These are phyloP conservation scores for Hypericum androsaemum DNA, from an alignment of 345 rosid species.

Conservation along the genomic window DNA sequence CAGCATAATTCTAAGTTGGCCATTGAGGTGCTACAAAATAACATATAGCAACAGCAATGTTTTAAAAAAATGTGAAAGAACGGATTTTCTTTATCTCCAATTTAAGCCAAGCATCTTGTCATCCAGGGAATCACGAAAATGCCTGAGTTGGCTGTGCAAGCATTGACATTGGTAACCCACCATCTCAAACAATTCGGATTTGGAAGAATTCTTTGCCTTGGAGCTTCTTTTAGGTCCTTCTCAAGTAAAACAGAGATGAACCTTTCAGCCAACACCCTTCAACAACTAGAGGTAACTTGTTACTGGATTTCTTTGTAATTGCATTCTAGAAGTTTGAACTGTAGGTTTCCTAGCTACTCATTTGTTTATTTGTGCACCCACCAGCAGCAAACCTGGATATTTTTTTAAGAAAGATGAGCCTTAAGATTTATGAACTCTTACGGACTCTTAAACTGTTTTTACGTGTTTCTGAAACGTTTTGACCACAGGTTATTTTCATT, in stretches of 20 bases:
- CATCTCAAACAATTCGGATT: slow-evolving; percentile 90
- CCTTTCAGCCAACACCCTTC: slow-evolving; percentile 78
- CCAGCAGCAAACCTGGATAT: no score
- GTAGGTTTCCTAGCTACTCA: background rate
- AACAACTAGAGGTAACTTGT: slow-evolving; percentile 73
- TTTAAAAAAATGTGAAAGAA: no score
- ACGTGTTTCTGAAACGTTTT: no score
- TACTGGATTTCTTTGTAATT: background rate
- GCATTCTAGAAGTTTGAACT: background rate
- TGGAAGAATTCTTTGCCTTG: slow-evolving; percentile 62
- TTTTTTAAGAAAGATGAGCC: no score
- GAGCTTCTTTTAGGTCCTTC: slow-evolving; percentile 62
- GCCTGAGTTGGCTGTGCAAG: slow-evolving; percentile 83
- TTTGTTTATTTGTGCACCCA: no score
- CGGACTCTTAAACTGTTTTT: no score
- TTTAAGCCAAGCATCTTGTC: slow-evolving; percentile 7
- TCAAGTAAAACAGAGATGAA: slow-evolving; percentile 67
- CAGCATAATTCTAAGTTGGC: slow-evolving; percentile 17
- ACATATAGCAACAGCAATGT: no score
- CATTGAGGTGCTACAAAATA: slow-evolving; percentile 36
- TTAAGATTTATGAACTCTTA: no score
- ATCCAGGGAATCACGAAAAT: slow-evolving; percentile 60
- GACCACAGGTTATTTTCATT: no score
- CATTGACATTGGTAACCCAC: slow-evolving; percentile 54
- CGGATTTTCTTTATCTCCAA: background rate